Conservation (phyloP, 164 flowering plant genomes). For the Tinospora cordifolia region DNA sequence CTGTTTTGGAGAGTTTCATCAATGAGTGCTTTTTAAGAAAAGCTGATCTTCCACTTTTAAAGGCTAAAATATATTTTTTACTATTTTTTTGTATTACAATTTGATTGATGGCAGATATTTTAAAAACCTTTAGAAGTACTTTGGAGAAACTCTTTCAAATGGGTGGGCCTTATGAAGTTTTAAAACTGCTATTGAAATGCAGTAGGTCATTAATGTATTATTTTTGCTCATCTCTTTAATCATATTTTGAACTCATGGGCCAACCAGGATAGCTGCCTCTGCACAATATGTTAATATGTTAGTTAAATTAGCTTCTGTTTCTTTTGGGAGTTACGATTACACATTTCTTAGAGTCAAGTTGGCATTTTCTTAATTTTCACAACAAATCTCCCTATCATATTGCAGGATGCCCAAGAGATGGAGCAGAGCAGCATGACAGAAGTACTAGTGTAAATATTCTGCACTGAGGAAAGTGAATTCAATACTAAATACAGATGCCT, state of each 20-base stretch:
- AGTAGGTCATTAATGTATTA: background rate
- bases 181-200: background rate
- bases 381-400: background rate
- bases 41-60: no score
- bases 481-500: background rate
- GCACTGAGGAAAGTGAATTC: background rate
- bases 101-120: no score
- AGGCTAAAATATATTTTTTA: no score
- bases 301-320: no score
- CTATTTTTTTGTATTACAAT: no score
- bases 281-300: no score
- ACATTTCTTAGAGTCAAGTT: background rate
- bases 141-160: no score
- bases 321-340: background rate
- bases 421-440: constrained; percentile 32
- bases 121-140: no score
- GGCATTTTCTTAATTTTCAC: background rate
- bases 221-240: background rate
- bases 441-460: constrained; percentile 9
- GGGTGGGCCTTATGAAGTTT: no score
- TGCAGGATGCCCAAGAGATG: constrained; percentile 33
- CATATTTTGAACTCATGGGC: background rate
- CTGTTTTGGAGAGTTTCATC: no score
- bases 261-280: no score
- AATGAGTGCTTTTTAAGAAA: no score